These are phyloP conservation scores for Camelina laxa DNA, from an alignment of 345 rosid genomes.

Conservation along the genomic window DNA sequence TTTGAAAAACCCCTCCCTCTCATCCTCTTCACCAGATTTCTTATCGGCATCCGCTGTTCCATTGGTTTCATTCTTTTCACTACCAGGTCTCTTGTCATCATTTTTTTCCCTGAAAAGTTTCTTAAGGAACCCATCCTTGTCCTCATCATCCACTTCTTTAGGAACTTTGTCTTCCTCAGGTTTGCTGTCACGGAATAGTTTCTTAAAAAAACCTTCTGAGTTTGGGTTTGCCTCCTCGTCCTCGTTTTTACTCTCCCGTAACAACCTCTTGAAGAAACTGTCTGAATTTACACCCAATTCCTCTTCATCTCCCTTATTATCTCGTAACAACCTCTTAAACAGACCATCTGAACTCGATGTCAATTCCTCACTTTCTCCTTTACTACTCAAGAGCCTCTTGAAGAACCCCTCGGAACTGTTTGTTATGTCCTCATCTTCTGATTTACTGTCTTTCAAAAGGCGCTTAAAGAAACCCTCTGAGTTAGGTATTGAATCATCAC, in stretches of 20 bases:
- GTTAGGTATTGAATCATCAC: constrained; percentile 71
- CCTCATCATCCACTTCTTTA: constrained; percentile 81
- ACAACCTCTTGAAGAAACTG: constrained; percentile 63
- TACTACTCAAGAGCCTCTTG: constrained; percentile 66
- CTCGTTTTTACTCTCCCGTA: constrained; percentile 68
- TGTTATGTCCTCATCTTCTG: constrained; percentile 69
- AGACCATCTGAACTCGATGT: constrained; percentile 71
- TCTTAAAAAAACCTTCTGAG: constrained; percentile 84
- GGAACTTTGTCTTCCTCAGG: constrained; percentile 61
- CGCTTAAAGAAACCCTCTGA: constrained; percentile 83
- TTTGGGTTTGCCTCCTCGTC: constrained; percentile 66
- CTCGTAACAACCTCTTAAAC: constrained; percentile 73
- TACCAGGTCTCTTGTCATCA: constrained; percentile 81
- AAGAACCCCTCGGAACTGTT: constrained; percentile 78
- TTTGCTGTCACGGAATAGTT: constrained; percentile 86
- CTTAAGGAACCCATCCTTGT: constrained; percentile 88
- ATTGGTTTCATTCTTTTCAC: constrained; percentile 53
- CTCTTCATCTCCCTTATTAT: constrained; percentile 72
- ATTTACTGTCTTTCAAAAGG: constrained; percentile 70
- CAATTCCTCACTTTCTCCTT: constrained; percentile 68
- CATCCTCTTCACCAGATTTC: constrained; percentile 82
- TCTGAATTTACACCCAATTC: constrained; percentile 61
- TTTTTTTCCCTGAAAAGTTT: constrained; percentile 81
- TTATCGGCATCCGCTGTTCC: constrained; percentile 61
- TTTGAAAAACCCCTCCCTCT: constrained; percentile 86